Evolutionary conservation across 208 protist genomes (phyloP), one percentile per base, ranked within the genome.

Genomic region (Trypanosoma cruzi): DNA sequence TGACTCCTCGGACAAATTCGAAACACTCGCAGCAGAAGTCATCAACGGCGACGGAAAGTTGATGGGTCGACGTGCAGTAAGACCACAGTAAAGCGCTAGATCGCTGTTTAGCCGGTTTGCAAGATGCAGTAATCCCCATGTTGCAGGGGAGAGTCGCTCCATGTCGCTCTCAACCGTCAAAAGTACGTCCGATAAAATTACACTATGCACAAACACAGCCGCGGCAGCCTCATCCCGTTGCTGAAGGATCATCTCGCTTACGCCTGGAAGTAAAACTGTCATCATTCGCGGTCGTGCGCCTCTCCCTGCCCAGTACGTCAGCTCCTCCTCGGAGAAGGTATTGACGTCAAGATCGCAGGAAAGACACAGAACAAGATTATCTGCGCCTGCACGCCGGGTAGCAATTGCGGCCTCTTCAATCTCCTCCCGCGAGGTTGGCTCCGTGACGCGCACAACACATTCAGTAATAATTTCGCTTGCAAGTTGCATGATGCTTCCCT

Each of bases 111-210:
- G 53, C 7, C 7, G n/a, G 48, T 26, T 59, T 67, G 75, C 77
- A 36, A 80, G 64, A 34, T 55, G 67, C 59, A 86, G 68, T 52
- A 79, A 18, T 14, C 60, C 77, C 59, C 61, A 68, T 66, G 70
- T 65, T 8, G 34, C 26, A 5, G 37, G 3, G 0, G 81, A 75
- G 42, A 86, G 62, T 28, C 37, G 13, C 53, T 81, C 55, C 46
- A 73, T 50, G 16, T 56, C 32, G 10, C 70, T 36, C 24, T 77
- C 66, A 29, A 70, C 34, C n/a, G 74, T 74, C 7, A 84, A 26
- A 11, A 90, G 59, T 16, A 70, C 85, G 49, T 88, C 82, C 2
- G 79, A 77, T n/a, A 81, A 61, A 16, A 66, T 70, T n/a, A 77
- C 76, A 18, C 61, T 76, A 31, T 69, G 57, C 20, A 86, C 57